Evolutionary conservation across 1,284 basidiomycete genomes (phyloP).

Genomic region (Ustilago hordei): DNA sequence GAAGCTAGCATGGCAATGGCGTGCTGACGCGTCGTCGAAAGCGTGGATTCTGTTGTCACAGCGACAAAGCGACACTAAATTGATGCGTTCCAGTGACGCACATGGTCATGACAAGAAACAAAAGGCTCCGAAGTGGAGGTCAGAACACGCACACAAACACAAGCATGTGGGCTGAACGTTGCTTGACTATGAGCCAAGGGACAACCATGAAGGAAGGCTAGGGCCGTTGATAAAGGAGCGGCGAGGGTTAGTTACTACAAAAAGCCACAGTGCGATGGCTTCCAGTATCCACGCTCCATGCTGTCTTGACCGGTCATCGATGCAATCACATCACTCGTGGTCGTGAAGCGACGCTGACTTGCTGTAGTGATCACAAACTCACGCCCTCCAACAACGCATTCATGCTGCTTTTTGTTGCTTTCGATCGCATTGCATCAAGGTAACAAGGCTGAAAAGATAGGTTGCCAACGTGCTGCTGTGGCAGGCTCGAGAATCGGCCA

Average conservation of each 20-base stretch:
- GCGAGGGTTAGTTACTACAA: background rate
- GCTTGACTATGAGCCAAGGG: background rate
- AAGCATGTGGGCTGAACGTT: too few relatives aligned
- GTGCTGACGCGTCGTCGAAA: background rate
- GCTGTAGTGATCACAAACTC: background rate
- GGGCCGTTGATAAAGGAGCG: background rate
- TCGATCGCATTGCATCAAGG: constrained; percentile 3
- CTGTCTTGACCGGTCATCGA: background rate
- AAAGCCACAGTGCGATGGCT: background rate
- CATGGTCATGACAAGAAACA: background rate
- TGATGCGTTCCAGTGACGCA: background rate
- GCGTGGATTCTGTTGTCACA: constrained; percentile 5
- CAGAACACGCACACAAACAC: background rate
- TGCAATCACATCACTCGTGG: background rate
- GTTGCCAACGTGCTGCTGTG: background rate
- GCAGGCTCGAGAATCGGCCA: background rate
- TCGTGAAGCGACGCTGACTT: background rate
- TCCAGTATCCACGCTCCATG: background rate
- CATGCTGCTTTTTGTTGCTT: background rate
- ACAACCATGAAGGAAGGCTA: background rate
- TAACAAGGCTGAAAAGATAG: background rate
- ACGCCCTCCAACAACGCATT: background rate
- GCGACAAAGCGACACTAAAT: background rate
- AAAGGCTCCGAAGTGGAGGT: constrained; percentile 13
- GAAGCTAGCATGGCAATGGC: background rate